Base-by-base conservation (phyloP, 768 basidiomycete genomes). In the Boletus eberwhitei region DNA sequence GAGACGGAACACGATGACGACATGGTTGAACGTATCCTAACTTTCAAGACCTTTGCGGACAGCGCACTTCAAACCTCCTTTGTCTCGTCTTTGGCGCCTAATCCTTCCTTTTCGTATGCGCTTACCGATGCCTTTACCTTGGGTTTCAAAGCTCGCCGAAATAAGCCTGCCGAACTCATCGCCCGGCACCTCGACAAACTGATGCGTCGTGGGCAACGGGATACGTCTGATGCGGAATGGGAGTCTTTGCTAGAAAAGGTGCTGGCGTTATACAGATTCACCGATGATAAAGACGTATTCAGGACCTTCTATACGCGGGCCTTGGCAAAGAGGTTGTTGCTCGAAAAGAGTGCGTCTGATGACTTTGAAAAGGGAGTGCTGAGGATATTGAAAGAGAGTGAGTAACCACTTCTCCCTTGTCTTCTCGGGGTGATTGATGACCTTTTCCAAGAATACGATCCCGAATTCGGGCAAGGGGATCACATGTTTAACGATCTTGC, bases 401-500 rank as follows among this genome's bases (percentile, higher is more conserved):
- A 64, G 91, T 84, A 41, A 5, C 45, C 26, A 21, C 4, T 24
- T 34, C 21, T 22, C 21, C 24, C 3, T 17, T 16, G 6, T 22
- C 11, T 19, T 38, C 24, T 17, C 19, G 19, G 17, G 12, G 48
- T 22, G 29, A 40, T 16, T 42, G 75, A 70, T 41, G 37, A 48
- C 41, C 22, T 34, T 45, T 24, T 44, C 51, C 43, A 64, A 96
- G 96, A 88, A 49, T 96, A 95, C 63, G 97, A 98, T 67, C 89
- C 94, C 12, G 94, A 96, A 56, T 98, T 98, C 64, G 90, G 88
- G 8, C 89, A 88, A 74, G 93, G 93, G 47, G 91, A 93, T 62
- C 85, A 92, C 38, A 96, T 98, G 96, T 96, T 98, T 75, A 93
- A 86, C 56, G 94, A 96, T 64, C 74, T 96, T 4, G 81, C 83